These are phyloP conservation scores for Serpula lacrymans DNA, from an alignment of 768 basidiomycete genomes.

Conservation along the genomic window DNA sequence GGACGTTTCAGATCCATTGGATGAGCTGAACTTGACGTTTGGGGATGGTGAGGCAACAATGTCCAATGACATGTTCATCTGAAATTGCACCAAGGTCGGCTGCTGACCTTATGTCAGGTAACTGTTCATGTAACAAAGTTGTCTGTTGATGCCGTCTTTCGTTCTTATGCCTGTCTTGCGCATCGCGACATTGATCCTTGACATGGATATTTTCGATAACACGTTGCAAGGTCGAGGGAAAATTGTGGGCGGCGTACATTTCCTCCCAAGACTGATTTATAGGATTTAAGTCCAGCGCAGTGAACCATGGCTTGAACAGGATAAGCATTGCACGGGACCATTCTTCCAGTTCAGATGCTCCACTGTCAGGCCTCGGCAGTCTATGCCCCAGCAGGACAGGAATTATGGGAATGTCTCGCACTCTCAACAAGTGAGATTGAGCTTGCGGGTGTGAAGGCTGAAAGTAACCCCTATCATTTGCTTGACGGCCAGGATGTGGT, in stretches of 20 bases:
- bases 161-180: constrained; percentile 1
- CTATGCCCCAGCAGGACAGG: constrained; percentile 7
- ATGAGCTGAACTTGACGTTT: no score
- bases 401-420: not conserved
- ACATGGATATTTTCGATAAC: constrained; percentile 6
- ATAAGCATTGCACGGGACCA: constrained; percentile 7
- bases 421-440: constrained; percentile 1
- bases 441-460: constrained; percentile 1
- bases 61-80: no score
- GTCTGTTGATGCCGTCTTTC: no score
- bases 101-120: no score
- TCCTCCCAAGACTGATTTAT: not conserved
- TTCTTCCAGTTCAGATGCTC: not conserved
- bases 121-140: no score
- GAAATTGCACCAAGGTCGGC: no score
- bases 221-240: not conserved
- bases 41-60: no score
- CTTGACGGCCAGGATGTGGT: no score
- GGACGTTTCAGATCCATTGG: no score
- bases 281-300: not conserved
- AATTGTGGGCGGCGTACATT: not conserved
- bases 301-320: constrained; percentile 13
- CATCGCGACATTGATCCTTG: constrained; percentile 7
- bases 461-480: no score
- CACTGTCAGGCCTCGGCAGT: not conserved